These are phyloP conservation scores for Boletus nobilissimus DNA, from an alignment of 1,284 basidiomycete species.

Conservation along the genomic window DNA sequence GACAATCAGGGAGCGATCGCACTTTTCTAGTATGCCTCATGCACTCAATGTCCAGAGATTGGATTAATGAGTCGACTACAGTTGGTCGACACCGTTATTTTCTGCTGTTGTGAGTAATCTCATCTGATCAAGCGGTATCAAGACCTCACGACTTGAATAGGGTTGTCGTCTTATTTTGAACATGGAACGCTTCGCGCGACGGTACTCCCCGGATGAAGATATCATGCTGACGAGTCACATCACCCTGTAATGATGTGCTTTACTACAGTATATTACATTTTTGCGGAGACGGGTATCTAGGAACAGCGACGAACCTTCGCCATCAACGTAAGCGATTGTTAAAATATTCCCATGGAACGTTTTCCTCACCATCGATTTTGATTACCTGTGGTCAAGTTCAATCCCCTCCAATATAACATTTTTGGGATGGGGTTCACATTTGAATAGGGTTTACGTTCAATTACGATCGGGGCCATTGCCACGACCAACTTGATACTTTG, in stretches of 20 bases:
- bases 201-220: slow-evolving; percentile 15
- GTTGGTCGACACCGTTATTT: slow-evolving; percentile 30
- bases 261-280: background rate
- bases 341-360: background rate
- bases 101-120: slow-evolving; percentile 26
- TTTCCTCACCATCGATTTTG: background rate
- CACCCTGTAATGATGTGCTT: slow-evolving; percentile 6
- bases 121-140: background rate
- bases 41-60: background rate
- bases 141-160: slow-evolving; percentile 14
- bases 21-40: slow-evolving; percentile 25
- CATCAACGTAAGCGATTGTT: background rate
- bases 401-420: background rate
- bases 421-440: no score
- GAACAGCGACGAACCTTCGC: background rate
- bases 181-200: slow-evolving; percentile 32
- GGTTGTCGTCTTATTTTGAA: slow-evolving; percentile 34
- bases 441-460: no score
- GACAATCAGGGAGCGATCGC: slow-evolving; percentile 9
- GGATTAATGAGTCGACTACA: slow-evolving; percentile 15
- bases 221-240: slow-evolving; percentile 30
- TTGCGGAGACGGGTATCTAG: background rate
- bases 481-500: background rate
- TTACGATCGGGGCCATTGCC: no score
- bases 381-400: background rate